phyloP scores from a whole-genome alignment of 805 yeast species.

The Myxozyma lipomycoides region DNA sequence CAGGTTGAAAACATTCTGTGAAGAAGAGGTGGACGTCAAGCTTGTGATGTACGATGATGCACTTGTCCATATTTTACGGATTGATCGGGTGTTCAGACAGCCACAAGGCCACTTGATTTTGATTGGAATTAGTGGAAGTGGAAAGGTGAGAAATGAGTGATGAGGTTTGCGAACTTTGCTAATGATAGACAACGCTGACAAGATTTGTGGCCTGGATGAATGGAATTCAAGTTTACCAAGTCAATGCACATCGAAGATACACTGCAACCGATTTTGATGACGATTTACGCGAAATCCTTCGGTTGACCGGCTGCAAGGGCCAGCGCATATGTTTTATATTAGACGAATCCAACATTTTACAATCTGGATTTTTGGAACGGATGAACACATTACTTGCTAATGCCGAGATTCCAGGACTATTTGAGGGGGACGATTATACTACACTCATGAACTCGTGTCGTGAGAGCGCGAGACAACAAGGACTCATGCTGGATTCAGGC shows the following conservation, averaged over 20 bases:
- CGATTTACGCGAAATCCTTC: slow-evolving; percentile 53
- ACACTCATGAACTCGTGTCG: slow-evolving; percentile 52
- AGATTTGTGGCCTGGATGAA: slow-evolving; percentile 90
- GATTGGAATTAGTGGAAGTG: slow-evolving; percentile 78
- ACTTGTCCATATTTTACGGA: slow-evolving; percentile 67
- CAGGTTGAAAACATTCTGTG: slow-evolving; percentile 65
- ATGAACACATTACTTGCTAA: slow-evolving; percentile 93
- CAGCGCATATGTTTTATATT: slow-evolving; percentile 66
- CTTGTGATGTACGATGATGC: slow-evolving; percentile 65
- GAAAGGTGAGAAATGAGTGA: slow-evolving; percentile 52
- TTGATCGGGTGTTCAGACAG: slow-evolving; percentile 77
- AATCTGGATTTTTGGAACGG: slow-evolving; percentile 76
- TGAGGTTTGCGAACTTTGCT: too few relatives aligned
- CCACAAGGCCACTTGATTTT: slow-evolving; percentile 87
- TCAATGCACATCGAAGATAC: slow-evolving; percentile 54
- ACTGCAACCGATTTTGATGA: slow-evolving; percentile 62
- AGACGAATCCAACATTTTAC: slow-evolving; percentile 74
- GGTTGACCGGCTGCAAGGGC: slow-evolving; percentile 50
- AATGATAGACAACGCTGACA: slow-evolving; percentile 56
- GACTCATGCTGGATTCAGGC: slow-evolving; percentile 58
- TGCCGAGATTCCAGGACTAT: slow-evolving; percentile 87
- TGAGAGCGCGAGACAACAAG: slow-evolving; percentile 56
- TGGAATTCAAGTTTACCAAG: slow-evolving; percentile 59
- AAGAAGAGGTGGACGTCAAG: slow-evolving; percentile 54
- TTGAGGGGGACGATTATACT: slow-evolving; percentile 65